phyloP scores from a whole-genome alignment of 176 grass and related monocot species.

The Rhynchospora tenuis region DNA sequence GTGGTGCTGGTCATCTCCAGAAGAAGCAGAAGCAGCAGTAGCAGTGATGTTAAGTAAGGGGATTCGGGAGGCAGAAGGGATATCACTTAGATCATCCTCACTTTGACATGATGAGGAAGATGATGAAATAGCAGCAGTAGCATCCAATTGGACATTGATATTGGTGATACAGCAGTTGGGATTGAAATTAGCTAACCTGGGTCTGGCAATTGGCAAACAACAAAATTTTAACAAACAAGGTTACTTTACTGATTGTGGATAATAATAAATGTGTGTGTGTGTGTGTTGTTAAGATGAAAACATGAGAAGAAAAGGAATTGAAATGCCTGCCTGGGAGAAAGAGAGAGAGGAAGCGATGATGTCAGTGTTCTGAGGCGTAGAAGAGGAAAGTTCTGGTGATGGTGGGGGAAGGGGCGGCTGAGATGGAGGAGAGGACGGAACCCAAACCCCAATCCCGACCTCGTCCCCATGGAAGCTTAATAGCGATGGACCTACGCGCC shows the following conservation, averaged over 20 bases:
- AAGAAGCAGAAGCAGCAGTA: no score
- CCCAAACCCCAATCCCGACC: constrained; percentile 20
- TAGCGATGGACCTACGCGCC: constrained; percentile 25
- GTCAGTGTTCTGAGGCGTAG: background rate
- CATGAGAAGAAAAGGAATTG: no score
- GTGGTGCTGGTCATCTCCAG: constrained; percentile 49
- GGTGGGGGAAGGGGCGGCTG: background rate
- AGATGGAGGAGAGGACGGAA: constrained; percentile 17
- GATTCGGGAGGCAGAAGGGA: constrained; percentile 32
- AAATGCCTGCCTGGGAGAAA: background rate
- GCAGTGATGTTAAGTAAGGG: constrained; percentile 41
- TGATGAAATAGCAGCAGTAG: background rate
- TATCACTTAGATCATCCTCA: constrained; percentile 34
- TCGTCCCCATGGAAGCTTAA: constrained; percentile 42
- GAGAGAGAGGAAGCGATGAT: background rate
- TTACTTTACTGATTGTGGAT: no score
- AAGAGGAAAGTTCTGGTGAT: background rate
- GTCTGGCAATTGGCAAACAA: no score
- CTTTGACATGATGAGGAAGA: constrained; percentile 17
- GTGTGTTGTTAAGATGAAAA: no score
- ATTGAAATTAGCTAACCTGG: constrained; percentile 53
- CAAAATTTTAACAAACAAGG: no score
- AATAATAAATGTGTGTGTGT: no score
- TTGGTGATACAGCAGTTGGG: constrained; percentile 53
- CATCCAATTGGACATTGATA: constrained; percentile 41